Percentiles rank a stretch among this genome's conserved stretches.
Conservation (phyloP, 192 early-diverging fungal genomes). For the Coemansia sp. region DNA sequence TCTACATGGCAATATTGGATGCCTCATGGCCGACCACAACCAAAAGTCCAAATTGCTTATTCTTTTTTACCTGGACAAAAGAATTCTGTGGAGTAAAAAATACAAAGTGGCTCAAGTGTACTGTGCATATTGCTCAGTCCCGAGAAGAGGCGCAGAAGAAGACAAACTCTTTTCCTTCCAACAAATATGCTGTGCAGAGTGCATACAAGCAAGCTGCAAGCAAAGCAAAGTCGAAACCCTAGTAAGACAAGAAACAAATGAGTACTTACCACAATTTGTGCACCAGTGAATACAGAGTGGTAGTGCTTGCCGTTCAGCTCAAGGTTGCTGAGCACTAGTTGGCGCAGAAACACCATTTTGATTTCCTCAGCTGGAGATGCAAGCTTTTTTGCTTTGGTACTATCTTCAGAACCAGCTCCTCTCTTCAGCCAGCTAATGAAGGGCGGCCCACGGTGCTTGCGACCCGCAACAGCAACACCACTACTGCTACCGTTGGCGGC, state of each 20-base stretch:
- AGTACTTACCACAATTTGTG: constrained; percentile 53
- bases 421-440: constrained; percentile 52
- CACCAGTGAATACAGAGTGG: constrained; percentile 54
- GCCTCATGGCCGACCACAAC: background rate
- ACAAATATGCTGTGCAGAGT: background rate
- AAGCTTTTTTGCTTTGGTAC: constrained; percentile 43
- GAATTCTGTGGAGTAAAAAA: background rate
- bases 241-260: background rate
- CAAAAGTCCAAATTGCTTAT: background rate
- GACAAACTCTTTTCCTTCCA: background rate
- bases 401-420: constrained; percentile 6
- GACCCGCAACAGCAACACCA: background rate
- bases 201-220: background rate
- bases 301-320: constrained; percentile 48
- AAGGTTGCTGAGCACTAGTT: constrained; percentile 46
- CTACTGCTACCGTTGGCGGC: background rate
- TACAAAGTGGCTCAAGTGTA: background rate
- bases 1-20: background rate
- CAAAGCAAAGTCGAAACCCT: background rate
- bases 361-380: constrained; percentile 55
- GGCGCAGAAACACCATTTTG: constrained; percentile 50
- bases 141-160: background rate
- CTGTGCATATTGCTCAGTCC: background rate
- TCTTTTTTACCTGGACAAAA: background rate
- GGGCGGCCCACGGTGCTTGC: constrained; percentile 33